A percentile compares a stretch with the other conserved stretches of the same genome.
Evolutionary conservation across 495 filamentous ascomycete species (phyloP).

Genomic region (Aspergillus sparsus): DNA sequence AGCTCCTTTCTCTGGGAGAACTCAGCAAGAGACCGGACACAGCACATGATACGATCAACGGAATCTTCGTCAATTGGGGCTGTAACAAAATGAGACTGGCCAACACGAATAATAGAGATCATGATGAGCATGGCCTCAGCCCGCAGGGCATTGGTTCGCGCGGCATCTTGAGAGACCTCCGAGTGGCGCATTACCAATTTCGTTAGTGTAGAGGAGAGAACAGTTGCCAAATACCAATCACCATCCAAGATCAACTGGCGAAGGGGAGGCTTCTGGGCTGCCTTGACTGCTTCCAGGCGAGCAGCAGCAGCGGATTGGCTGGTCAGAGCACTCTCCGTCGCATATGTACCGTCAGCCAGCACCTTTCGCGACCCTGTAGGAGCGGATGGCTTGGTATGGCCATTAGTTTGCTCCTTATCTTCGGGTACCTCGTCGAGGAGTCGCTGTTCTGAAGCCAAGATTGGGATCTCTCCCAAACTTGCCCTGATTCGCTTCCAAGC

Average conservation of each 20-base stretch:
- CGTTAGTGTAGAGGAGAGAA: constrained; percentile 90
- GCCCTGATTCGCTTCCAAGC: constrained; percentile 96
- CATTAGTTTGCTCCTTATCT: constrained; percentile 78
- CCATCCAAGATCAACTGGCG: constrained; percentile 95
- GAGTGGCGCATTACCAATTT: constrained; percentile 98
- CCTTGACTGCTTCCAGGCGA: constrained; percentile 93
- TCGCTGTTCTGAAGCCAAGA: constrained; percentile 91
- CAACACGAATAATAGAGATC: constrained; percentile 97
- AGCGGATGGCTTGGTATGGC: constrained; percentile 71
- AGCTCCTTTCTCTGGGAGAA: constrained; percentile 86
- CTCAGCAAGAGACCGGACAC: constrained; percentile 88
- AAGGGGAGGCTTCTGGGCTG: constrained; percentile 93
- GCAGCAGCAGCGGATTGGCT: constrained; percentile 87
- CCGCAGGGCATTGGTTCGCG: constrained; percentile 88
- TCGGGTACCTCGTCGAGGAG: constrained; percentile 80
- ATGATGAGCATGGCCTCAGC: constrained; percentile 99
- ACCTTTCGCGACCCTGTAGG: constrained; percentile 87
- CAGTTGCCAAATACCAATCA: constrained; percentile 95
- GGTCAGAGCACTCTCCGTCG: constrained; percentile 93
- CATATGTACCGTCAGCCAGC: constrained; percentile 94
- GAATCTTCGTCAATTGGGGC: constrained; percentile 97
- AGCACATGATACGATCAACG: constrained; percentile 95
- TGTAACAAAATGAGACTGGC: constrained; percentile 97
- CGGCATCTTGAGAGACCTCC: constrained; percentile 83
- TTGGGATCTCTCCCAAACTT: constrained; percentile 95